Base-by-base conservation (phyloP, 2,329 filamentous ascomycete genomes). In the Boeremia lycopersici region DNA sequence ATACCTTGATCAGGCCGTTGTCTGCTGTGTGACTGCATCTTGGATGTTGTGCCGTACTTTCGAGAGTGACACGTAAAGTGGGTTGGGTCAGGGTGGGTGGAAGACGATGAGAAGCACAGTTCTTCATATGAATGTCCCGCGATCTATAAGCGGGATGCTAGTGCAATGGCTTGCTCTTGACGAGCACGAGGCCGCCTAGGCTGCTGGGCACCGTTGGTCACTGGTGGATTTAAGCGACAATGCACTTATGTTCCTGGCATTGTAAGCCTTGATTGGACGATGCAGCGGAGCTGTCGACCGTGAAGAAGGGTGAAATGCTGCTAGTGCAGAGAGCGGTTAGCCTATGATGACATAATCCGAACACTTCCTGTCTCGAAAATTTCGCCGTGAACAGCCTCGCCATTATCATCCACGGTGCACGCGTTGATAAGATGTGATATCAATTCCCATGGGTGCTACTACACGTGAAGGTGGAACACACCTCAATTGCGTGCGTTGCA, bases 1-100 rank as follows among this genome's bases (percentile, higher is more conserved):
- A 69, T 74, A 74, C 71, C 71, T 74, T 73, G 71, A 74, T 73
- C 70, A 65, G 66, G 63, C 51, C 45, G 36, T 48, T 43, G 59
- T 68, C 70, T 69, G 71, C 68, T 69, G 64, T 63, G 69, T 57
- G 62, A 62, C 62, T 67, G 54, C 65, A 71, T 73, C 55, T 59
- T 67, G 59, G 54, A 53, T 56, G 51, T 49, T 56, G 51, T 57
- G 63, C 56, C 70, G 59, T 74, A 74, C 71, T 64, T 61, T 60
- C 15, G 29, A 28, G 11, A 33, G 6, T 17, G n/a, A 30, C 12
- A 25, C 28, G 40, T 15, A 7, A 10, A 12, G 46, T 10, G 12
- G 15, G 8, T 19, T 0, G n/a, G 23, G 2, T 11, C 15, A 9
- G 12, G 36, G 19, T 10, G 13, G 19, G 13, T 29, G 25, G 31